phyloP scores from a whole-genome alignment of 768 basidiomycete species.

The Auricularia heimuer region DNA sequence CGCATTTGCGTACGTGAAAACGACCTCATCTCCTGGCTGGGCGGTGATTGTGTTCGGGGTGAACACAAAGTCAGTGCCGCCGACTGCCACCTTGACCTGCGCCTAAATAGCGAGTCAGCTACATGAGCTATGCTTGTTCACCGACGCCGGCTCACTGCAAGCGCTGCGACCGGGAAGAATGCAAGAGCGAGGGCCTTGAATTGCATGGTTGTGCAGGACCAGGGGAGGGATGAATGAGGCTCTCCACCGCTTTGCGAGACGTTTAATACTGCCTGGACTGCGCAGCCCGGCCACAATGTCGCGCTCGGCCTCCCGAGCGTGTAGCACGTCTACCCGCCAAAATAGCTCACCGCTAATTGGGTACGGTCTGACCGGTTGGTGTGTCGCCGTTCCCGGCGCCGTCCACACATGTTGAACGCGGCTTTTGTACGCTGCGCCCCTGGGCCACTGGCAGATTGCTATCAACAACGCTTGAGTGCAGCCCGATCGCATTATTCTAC shows the following conservation, averaged over 20 bases:
- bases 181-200: slow-evolving; percentile 20
- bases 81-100: slow-evolving; percentile 39
- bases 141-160: slow-evolving; percentile 14
- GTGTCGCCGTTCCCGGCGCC: too few relatives aligned
- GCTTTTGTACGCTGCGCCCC: too few relatives aligned
- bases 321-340: too few relatives aligned
- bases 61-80: slow-evolving; percentile 29
- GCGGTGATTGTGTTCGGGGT: slow-evolving; percentile 38
- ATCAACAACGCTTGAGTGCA: too few relatives aligned
- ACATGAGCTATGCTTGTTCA: too few relatives aligned
- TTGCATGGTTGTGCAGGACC: slow-evolving; percentile 19
- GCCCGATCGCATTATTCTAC: too few relatives aligned
- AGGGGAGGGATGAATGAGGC: slow-evolving; percentile 2
- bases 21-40: slow-evolving; percentile 38
- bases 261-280: not conserved
- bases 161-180: slow-evolving; percentile 26
- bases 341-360: too few relatives aligned
- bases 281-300: not conserved
- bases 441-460: too few relatives aligned
- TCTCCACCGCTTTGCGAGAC: not conserved
- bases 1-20: slow-evolving; percentile 29
- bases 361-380: too few relatives aligned
- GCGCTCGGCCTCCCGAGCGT: not conserved
- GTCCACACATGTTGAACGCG: too few relatives aligned
- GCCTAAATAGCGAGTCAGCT: slow-evolving; percentile 31